Evolutionary conservation across 345 rosid genomes (phyloP).

Genomic region (Kernera saxatilis): DNA sequence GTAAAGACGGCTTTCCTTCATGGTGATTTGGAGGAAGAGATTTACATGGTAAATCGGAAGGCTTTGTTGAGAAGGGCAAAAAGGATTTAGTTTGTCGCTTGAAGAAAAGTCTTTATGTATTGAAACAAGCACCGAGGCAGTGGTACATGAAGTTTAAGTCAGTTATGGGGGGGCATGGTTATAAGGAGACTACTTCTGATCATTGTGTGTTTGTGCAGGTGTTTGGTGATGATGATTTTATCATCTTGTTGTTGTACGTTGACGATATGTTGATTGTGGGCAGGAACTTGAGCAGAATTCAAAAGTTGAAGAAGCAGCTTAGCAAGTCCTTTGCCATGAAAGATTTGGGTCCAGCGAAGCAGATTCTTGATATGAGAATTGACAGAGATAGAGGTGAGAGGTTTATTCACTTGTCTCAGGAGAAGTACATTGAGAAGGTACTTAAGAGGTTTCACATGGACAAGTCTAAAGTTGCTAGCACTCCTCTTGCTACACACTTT

Average conservation of each 20-base stretch:
- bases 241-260: too few relatives aligned
- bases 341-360: background rate
- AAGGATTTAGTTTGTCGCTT: background rate
- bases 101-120: background rate
- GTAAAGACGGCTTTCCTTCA: too few relatives aligned
- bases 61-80: background rate
- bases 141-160: background rate
- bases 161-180: background rate
- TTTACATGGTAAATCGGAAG: background rate
- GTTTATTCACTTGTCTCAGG: too few relatives aligned
- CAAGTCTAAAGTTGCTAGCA: too few relatives aligned
- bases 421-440: too few relatives aligned
- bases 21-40: too few relatives aligned
- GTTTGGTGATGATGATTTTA: too few relatives aligned
- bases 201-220: background rate
- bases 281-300: background rate
- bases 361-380: too few relatives aligned
- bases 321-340: background rate
- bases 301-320: too few relatives aligned
- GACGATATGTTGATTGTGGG: background rate
- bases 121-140: background rate
- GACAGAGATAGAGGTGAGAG: too few relatives aligned
- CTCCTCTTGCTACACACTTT: too few relatives aligned
- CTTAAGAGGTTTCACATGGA: too few relatives aligned
- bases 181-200: background rate